Evolutionary conservation across 208 protist species (phyloP).

Genomic region (Angomonas deanei): DNA sequence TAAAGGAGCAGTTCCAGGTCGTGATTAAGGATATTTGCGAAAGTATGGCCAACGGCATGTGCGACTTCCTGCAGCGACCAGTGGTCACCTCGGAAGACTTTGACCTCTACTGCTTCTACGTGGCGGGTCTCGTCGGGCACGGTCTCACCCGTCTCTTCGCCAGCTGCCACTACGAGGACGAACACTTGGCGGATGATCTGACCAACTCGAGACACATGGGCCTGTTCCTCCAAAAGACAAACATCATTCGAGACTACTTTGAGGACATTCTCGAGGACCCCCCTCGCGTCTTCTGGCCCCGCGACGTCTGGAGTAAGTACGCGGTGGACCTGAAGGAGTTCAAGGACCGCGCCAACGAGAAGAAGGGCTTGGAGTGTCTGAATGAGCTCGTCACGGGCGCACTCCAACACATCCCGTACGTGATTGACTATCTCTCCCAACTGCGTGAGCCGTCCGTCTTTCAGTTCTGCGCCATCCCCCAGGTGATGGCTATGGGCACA

Average conservation of each 20-base stretch:
- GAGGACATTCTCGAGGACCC: conserved; percentile 92
- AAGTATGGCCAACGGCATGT: conserved; percentile 94
- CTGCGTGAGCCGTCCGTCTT: conserved; percentile 86
- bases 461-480: conserved; percentile 95
- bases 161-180: conserved; percentile 76
- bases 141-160: conserved; percentile 91
- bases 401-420: conserved; percentile 81
- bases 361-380: conserved; percentile 79
- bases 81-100: conserved; percentile 88
- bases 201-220: conserved; percentile 92
- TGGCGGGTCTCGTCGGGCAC: conserved; percentile 96
- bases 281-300: conserved; percentile 93
- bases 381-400: conserved; percentile 94
- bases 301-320: conserved; percentile 83
- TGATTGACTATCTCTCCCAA: conserved; percentile 82
- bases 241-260: conserved; percentile 97
- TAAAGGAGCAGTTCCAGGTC: conserved; percentile 64
- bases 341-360: conserved; percentile 28
- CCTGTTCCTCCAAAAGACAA: conserved; percentile 97
- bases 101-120: conserved; percentile 96
- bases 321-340: conserved; percentile 63
- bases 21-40: conserved; percentile 92
- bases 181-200: conserved; percentile 45
- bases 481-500: conserved; percentile 96
- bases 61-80: conserved; percentile 72